These are phyloP conservation scores for Cylindrotheca closterium DNA, from an alignment of 108 stramenopile species.

Conservation along the genomic window DNA sequence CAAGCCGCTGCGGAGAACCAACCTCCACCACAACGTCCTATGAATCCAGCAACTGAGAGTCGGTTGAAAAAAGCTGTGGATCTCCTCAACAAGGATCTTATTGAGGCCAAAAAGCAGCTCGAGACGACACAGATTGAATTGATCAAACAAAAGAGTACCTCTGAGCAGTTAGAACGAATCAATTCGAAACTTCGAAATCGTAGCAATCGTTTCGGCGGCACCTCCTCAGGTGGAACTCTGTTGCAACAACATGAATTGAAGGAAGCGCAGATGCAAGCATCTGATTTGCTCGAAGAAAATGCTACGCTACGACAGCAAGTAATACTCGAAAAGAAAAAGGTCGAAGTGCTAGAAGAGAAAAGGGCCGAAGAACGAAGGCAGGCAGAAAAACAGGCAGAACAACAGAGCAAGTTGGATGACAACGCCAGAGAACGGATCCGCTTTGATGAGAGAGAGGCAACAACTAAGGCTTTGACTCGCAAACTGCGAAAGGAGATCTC, in stretches of 20 bases:
- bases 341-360: slow-evolving; percentile 10
- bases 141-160: background rate
- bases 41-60: slow-evolving; percentile 4
- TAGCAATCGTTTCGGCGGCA: background rate
- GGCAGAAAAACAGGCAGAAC: background rate
- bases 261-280: slow-evolving; percentile 4
- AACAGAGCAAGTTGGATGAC: slow-evolving; percentile 9
- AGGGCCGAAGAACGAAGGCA: slow-evolving; percentile 11
- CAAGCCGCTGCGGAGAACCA: background rate
- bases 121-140: slow-evolving; percentile 5
- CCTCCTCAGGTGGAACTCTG: background rate
- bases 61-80: slow-evolving; percentile 17
- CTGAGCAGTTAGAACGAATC: slow-evolving; percentile 7
- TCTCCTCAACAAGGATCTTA: slow-evolving; percentile 15
- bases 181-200: slow-evolving; percentile 7
- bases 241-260: slow-evolving; percentile 9
- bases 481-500: slow-evolving; percentile 15
- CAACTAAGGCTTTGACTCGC: slow-evolving; percentile 6
- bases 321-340: slow-evolving; percentile 14
- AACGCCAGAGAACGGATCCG: slow-evolving; percentile 16
- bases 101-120: slow-evolving; percentile 5
- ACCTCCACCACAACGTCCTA: slow-evolving; percentile 3
- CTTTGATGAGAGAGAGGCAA: background rate
- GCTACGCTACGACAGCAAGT: slow-evolving; percentile 17
- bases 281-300: slow-evolving; percentile 14